phyloP scores from a whole-genome alignment of 768 basidiomycete genomes.

The Galerina sulciceps region DNA sequence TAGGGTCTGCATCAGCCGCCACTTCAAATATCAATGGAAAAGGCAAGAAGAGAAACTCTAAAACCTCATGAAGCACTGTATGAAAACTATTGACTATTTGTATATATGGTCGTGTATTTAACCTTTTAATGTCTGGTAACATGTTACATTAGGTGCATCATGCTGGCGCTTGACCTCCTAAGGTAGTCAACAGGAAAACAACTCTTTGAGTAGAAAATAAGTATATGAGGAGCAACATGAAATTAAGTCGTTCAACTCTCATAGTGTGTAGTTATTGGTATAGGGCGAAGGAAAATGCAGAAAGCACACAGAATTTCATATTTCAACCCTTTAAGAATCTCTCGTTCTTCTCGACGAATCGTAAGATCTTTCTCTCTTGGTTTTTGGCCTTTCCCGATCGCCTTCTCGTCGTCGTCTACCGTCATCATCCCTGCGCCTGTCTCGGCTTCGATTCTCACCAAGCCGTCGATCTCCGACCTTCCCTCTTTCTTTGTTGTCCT shows the following conservation, averaged over 20 bases:
- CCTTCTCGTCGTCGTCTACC: slow-evolving; percentile 28
- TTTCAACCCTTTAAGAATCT: slow-evolving; percentile 5
- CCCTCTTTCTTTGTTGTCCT: slow-evolving; percentile 18
- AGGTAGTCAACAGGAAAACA: too few species aligned
- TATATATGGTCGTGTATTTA: background rate
- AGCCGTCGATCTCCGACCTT: slow-evolving; percentile 32
- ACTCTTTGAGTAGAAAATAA: too few species aligned
- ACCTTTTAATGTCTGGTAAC: too few species aligned
- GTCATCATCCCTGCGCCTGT: slow-evolving; percentile 34
- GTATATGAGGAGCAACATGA: too few species aligned
- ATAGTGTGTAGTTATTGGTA: too few species aligned
- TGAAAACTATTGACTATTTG: background rate
- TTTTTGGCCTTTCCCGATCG: slow-evolving; percentile 9
- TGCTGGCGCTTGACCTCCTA: too few species aligned
- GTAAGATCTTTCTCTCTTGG: slow-evolving; percentile 9
- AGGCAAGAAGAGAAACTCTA: background rate
- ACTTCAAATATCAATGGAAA: background rate
- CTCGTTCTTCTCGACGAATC: slow-evolving; percentile 9
- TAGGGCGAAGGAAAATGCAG: too few species aligned
- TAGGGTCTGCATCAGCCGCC: background rate
- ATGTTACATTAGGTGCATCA: too few species aligned
- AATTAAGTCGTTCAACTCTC: too few species aligned
- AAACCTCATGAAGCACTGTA: background rate
- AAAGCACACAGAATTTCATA: too few species aligned
- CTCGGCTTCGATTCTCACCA: slow-evolving; percentile 35